These are phyloP conservation scores for Suhomyces pyralidae DNA, from an alignment of 805 yeast genomes.

Conservation along the genomic window DNA sequence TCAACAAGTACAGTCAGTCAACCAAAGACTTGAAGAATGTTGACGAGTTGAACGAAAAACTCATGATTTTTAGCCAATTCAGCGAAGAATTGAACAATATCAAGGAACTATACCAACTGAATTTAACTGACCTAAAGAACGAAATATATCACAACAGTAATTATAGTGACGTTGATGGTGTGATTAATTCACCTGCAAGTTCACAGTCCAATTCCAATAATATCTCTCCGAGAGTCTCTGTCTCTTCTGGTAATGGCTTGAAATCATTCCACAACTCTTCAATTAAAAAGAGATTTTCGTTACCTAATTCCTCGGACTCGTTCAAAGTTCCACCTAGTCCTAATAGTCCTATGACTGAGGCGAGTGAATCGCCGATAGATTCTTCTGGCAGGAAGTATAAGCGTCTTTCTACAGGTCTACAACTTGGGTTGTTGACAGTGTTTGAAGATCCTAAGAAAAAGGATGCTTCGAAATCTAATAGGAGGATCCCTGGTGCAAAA, in stretches of 20 bases:
- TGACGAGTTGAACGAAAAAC: slow-evolving; percentile 36
- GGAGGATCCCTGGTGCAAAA: neutral
- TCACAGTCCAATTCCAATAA: slow-evolving; percentile 6
- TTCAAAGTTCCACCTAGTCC: slow-evolving; percentile 1
- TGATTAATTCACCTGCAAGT: slow-evolving; percentile 7
- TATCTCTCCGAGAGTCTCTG: slow-evolving; percentile 7
- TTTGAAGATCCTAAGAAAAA: slow-evolving; percentile 27
- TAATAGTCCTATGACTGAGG: neutral
- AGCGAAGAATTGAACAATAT: slow-evolving; percentile 27
- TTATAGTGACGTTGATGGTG: neutral
- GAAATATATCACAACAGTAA: slow-evolving; percentile 12
- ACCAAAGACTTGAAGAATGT: slow-evolving; percentile 20
- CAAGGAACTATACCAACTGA: slow-evolving; percentile 29
- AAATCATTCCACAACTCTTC: slow-evolving; percentile 36
- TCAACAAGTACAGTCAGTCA: slow-evolving; percentile 36
- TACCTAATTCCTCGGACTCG: slow-evolving; percentile 11
- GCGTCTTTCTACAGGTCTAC: slow-evolving; percentile 36
- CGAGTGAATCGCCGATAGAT: slow-evolving; percentile 8
- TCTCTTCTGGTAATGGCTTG: slow-evolving; percentile 13
- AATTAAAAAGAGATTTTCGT: slow-evolving; percentile 24
- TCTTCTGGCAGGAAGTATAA: slow-evolving; percentile 24
- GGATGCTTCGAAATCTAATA: neutral
- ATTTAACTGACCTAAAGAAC: slow-evolving; percentile 24
- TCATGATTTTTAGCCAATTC: slow-evolving; percentile 36
- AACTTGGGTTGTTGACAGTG: slow-evolving; percentile 37